Percentiles rank a stretch among this genome's conserved stretches.
phyloP scores from a whole-genome alignment of 179 eudicot genomes.

The Silene noctiflora region DNA sequence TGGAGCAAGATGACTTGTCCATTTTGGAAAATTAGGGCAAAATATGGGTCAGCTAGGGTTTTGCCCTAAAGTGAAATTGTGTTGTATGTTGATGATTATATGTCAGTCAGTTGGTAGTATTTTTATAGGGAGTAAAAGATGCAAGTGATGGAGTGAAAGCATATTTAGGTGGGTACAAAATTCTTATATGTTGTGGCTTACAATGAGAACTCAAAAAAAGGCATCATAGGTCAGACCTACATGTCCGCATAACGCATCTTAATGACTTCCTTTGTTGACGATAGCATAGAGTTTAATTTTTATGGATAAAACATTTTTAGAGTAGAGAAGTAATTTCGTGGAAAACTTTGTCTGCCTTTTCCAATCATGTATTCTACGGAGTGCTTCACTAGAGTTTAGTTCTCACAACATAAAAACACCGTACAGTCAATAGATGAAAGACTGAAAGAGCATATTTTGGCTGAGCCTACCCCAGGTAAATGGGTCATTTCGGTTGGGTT shows the following conservation, averaged over 20 bases:
- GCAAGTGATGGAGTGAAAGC: not conserved
- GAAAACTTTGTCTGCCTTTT: too few relatives aligned
- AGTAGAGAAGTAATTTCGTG: too few relatives aligned
- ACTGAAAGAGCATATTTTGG: too few relatives aligned
- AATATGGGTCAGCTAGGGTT: not conserved
- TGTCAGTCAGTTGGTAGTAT: not conserved
- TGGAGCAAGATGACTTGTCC: slow-evolving; percentile 7
- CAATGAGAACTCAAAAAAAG: not conserved
- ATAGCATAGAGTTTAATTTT: not conserved
- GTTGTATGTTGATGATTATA: not conserved
- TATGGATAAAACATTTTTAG: too few relatives aligned
- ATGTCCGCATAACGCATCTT: not conserved
- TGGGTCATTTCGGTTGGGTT: too few relatives aligned
- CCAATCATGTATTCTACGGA: too few relatives aligned
- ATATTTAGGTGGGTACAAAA: not conserved
- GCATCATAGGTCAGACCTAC: not conserved
- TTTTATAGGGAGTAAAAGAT: not conserved
- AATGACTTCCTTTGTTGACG: not conserved
- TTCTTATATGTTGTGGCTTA: not conserved
- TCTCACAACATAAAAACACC: too few relatives aligned
- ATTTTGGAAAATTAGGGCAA: not conserved
- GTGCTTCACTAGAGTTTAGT: too few relatives aligned
- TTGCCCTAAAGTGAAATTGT: not conserved
- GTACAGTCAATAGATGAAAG: too few relatives aligned
- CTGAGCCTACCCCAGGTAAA: too few relatives aligned